phyloP scores from a whole-genome alignment of 2,329 filamentous ascomycete species.

The Pseudogymnoascus sp. region DNA sequence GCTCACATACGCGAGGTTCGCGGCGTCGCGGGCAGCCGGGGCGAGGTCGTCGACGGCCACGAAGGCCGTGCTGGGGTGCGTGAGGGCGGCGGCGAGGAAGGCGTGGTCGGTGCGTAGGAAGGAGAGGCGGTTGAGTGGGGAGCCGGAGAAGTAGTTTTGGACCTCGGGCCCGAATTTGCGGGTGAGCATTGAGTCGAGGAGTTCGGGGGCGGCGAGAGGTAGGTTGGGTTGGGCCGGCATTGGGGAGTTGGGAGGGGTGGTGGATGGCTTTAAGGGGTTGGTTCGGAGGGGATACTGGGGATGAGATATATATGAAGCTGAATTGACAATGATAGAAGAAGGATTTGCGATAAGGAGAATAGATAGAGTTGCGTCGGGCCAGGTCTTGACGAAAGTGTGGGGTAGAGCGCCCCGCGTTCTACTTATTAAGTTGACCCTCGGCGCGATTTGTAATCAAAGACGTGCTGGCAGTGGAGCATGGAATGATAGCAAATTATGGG shows the following conservation, averaged over 20 bases:
- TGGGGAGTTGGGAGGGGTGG: conserved; percentile 10
- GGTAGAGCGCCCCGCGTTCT: neutral
- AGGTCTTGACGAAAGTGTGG: neutral
- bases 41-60: conserved; percentile 71
- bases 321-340: neutral
- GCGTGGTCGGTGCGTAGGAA: conserved; percentile 62
- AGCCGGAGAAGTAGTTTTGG: conserved; percentile 76
- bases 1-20: conserved; percentile 58
- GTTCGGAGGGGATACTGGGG: neutral
- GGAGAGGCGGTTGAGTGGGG: conserved; percentile 67
- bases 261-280: neutral
- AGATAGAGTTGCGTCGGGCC: neutral
- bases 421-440: neutral
- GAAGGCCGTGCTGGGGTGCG: conserved; percentile 59
- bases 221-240: conserved; percentile 26
- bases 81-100: conserved; percentile 62
- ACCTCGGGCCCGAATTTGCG: conserved; percentile 71
- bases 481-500: neutral
- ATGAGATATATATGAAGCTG: neutral
- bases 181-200: conserved; percentile 50
- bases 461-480: neutral
- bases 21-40: conserved; percentile 55
- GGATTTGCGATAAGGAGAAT: neutral
- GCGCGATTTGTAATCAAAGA: neutral
- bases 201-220: conserved; percentile 24